A percentile compares a stretch with the other conserved stretches of the same genome.
phyloP scores from a whole-genome alignment of 2,329 filamentous ascomycete genomes.

The Xylariaceae sp. region DNA sequence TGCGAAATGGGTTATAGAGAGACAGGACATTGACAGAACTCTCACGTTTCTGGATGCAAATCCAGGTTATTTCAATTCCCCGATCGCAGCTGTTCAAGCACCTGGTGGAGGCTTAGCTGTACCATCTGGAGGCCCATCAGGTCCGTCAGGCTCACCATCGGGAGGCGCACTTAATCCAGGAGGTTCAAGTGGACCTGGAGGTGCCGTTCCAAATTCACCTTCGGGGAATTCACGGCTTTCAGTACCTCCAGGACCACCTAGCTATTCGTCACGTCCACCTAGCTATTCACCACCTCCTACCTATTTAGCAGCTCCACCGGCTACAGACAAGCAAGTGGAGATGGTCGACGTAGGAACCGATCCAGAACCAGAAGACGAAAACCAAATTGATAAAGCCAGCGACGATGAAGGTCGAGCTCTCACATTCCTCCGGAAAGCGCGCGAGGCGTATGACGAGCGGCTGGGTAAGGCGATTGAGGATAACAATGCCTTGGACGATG shows the following conservation, averaged over 20 bases:
- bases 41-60: background rate
- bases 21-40: background rate
- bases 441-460: conserved; percentile 7
- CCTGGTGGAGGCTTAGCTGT: too few relatives aligned
- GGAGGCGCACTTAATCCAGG: too few relatives aligned
- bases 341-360: background rate
- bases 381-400: background rate
- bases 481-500: conserved; percentile 26
- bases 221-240: too few relatives aligned
- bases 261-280: too few relatives aligned
- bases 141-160: too few relatives aligned
- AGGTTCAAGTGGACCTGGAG: too few relatives aligned
- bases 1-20: conserved; percentile 2
- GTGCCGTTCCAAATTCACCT: too few relatives aligned
- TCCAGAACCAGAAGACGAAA: background rate
- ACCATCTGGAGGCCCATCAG: too few relatives aligned
- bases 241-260: too few relatives aligned
- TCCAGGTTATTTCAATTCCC: background rate
- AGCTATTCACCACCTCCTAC: too few relatives aligned
- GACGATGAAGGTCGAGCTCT: background rate
- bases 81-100: too few relatives aligned
- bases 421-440: conserved; percentile 6
- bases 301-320: background rate
- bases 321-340: background rate
- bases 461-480: background rate